Conservation (phyloP, 208 protist genomes). For the Acanthamoeba culbertsoni region DNA sequence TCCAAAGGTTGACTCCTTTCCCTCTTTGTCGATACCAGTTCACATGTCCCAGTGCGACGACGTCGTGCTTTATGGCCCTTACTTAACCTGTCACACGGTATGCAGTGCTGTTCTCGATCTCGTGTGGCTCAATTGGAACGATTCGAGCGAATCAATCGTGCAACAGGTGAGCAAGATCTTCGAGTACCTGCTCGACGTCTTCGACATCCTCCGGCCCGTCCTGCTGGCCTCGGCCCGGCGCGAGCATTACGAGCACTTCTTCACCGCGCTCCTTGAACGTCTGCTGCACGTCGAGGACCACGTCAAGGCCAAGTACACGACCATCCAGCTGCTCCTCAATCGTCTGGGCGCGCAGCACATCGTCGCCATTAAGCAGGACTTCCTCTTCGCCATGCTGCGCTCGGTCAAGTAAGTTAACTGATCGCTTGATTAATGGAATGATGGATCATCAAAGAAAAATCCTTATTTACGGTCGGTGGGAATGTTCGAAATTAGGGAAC, state of each 20-base stretch:
- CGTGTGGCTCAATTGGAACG: conserved; percentile 1
- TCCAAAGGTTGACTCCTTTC: neutral
- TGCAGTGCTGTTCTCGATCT: neutral
- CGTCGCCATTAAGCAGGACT: conserved; percentile 27
- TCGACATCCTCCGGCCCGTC: neutral
- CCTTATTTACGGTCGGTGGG: neutral
- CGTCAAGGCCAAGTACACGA: conserved; percentile 33
- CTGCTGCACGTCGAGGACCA: neutral
- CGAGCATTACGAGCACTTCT: conserved; percentile 3
- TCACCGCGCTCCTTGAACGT: neutral
- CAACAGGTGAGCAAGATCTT: conserved; percentile 46
- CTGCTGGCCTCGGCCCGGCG: neutral
- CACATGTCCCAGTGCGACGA: too few relatives aligned
- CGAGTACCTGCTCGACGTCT: conserved; percentile 32
- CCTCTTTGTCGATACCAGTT: too few relatives aligned
- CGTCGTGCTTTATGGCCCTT: too few relatives aligned
- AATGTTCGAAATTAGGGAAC: neutral
- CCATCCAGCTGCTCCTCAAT: conserved; percentile 33
- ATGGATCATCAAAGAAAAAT: neutral
- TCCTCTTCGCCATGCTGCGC: neutral
- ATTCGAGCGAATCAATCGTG: conserved; percentile 38
- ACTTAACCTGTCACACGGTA: neutral
- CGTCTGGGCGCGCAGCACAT: neutral
- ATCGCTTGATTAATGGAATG: too few relatives aligned
- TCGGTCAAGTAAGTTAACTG: neutral